These are phyloP conservation scores for Austroboletus novae-zelandiae DNA, from an alignment of 1,284 basidiomycete genomes.

Conservation along the genomic window DNA sequence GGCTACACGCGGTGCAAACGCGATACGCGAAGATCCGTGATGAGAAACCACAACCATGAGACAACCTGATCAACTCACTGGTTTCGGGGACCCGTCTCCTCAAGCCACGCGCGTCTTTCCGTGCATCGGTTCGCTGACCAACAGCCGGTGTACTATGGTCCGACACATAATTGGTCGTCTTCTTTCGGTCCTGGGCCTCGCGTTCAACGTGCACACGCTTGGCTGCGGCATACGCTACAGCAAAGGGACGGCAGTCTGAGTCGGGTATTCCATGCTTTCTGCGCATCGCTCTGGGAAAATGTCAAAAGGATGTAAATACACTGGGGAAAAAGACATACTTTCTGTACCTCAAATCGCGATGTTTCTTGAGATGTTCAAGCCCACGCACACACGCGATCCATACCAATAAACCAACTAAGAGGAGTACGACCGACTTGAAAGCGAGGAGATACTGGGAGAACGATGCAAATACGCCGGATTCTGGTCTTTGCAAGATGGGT, in stretches of 20 bases:
- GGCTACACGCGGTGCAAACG: constrained; percentile 22
- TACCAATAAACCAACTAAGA: constrained; percentile 36
- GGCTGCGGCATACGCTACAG: constrained; percentile 76
- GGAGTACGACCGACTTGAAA: constrained; percentile 37
- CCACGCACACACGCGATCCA: constrained; percentile 34
- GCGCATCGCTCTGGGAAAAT: constrained; percentile 48
- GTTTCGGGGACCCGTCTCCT: constrained; percentile 34
- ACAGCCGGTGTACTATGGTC: constrained; percentile 20
- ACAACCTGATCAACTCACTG: constrained; percentile 30
- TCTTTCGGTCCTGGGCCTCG: constrained; percentile 36
- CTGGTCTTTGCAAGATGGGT: constrained; percentile 42
- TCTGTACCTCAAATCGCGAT: constrained; percentile 57
- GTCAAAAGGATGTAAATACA: constrained; percentile 11
- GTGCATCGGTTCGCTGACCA: constrained; percentile 29
- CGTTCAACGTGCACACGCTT: constrained; percentile 48
- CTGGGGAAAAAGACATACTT: constrained; percentile 43
- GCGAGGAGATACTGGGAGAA: constrained; percentile 37
- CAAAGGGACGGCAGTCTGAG: constrained; percentile 74
- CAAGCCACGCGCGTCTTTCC: constrained; percentile 25
- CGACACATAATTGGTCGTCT: constrained; percentile 25
- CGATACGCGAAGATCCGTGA: constrained; percentile 17
- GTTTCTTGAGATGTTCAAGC: constrained; percentile 45
- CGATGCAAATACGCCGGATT: constrained; percentile 24
- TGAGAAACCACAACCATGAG: constrained; percentile 20
- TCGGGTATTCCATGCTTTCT: constrained; percentile 79